These are phyloP conservation scores for Maudiozyma turicensis DNA, from an alignment of 805 yeast species.

Conservation along the genomic window DNA sequence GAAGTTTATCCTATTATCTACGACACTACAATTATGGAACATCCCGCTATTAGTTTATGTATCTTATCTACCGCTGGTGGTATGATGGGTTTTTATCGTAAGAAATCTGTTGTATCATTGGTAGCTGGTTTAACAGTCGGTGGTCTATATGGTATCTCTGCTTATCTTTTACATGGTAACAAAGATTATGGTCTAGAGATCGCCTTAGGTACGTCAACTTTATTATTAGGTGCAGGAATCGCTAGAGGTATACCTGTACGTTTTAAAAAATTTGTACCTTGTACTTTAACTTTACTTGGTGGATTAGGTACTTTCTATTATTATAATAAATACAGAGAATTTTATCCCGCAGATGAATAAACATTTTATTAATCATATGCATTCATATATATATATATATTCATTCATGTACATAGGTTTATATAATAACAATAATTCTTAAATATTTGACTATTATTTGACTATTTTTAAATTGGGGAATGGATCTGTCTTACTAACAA, in stretches of 20 bases:
- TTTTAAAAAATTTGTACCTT: slow-evolving; percentile 69
- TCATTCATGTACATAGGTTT: background rate
- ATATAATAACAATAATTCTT: background rate
- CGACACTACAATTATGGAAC: slow-evolving; percentile 40
- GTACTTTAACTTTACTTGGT: slow-evolving; percentile 55
- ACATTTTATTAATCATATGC: background rate
- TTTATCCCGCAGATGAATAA: slow-evolving; percentile 32
- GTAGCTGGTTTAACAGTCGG: slow-evolving; percentile 63
- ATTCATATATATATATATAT: background rate
- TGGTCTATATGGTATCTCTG: slow-evolving; percentile 54
- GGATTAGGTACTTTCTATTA: slow-evolving; percentile 57
- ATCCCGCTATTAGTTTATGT: slow-evolving; percentile 64
- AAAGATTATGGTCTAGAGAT: slow-evolving; percentile 73
- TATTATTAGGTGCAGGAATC: slow-evolving; percentile 63
- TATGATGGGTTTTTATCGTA: slow-evolving; percentile 53
- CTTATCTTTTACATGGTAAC: slow-evolving; percentile 63
- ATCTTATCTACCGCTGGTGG: slow-evolving; percentile 66
- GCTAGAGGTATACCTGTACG: slow-evolving; percentile 52
- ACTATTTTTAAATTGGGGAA: slow-evolving; percentile 40
- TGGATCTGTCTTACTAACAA: slow-evolving; percentile 63
- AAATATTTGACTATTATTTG: background rate
- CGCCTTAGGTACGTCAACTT: slow-evolving; percentile 61
- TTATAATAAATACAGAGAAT: slow-evolving; percentile 64
- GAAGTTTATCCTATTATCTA: too few species aligned
- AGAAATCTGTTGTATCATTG: slow-evolving; percentile 70